Evolutionary conservation across 768 basidiomycete genomes (phyloP), one percentile per base, ranked within the genome.

Genomic region (Panus rudis): DNA sequence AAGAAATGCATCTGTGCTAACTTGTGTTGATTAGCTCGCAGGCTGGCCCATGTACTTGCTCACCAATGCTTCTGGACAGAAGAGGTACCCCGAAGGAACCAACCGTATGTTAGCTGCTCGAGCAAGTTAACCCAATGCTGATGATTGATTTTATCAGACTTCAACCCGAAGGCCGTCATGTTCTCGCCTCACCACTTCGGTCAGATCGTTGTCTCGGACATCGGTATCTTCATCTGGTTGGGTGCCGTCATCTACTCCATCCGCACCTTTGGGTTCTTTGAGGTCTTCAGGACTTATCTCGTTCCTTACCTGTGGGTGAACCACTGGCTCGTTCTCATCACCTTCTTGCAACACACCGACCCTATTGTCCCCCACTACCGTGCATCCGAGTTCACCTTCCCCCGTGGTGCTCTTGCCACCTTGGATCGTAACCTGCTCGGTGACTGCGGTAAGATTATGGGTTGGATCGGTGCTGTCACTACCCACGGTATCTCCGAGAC

Each of bases 261-360:
- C 46, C 67, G 75, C 60, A 61, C 69, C 38, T 78, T 71, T 42
- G 84, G 90, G 26, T 83, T 90, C 65, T 59, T 63, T 34, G 76
- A 77, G 35, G 82, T 96, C 39, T 76, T 88, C 67, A 73, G 78
- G 50, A 65, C 85, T 50, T 99, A 97, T 63, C 61, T 88, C 42
- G 73, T 88, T 14, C 92, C 93, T 41, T 98, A 97, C 69, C 72
- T 98, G 47, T 91, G 87, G 85, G 79, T 84, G 42, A 90, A 90
- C 72, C 89, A 92, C 72, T 96, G 92, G 92, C 75, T 97, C 42
- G 90, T 97, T 45, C 57, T 92, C 55, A 96, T 97, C 70, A 96
- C 92, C 16, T 97, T 91, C 84, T 73, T 97, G 39, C 94, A 99
- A 69, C 94, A 99, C 72, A 97, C 94, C 55, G 94, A 97, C 67